Conservation (phyloP, 2,329 filamentous ascomycete genomes). For the Phialemonium atrogriseum region DNA sequence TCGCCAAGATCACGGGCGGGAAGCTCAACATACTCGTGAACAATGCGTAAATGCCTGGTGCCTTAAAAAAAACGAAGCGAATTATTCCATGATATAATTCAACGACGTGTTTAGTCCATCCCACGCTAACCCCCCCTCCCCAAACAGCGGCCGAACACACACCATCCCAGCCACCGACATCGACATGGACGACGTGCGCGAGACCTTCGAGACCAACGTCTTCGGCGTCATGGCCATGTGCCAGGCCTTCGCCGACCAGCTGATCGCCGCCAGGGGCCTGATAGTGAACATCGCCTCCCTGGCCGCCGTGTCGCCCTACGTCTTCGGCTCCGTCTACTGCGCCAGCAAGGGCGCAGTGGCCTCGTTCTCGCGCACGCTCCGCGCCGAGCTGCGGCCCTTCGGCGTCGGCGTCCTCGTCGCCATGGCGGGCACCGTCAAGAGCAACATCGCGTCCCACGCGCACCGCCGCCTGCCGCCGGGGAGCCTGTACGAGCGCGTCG, state of each 20-base stretch:
- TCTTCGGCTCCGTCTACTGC: constrained; percentile 45
- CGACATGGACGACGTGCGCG: constrained; percentile 41
- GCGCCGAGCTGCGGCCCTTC: constrained; percentile 44
- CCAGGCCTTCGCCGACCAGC: constrained; percentile 38
- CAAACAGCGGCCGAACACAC: constrained; percentile 38
- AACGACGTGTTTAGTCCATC: background rate
- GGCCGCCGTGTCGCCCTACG: constrained; percentile 40
- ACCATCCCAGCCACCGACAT: constrained; percentile 44
- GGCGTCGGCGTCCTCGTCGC: constrained; percentile 49
- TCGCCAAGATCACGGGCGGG: constrained; percentile 39
- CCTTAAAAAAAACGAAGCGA: no score
- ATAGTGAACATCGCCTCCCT: constrained; percentile 48
- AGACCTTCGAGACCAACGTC: constrained; percentile 48
- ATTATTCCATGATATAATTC: background rate
- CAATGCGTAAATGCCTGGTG: constrained; percentile 42
- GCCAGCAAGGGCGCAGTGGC: constrained; percentile 48
- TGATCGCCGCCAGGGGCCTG: constrained; percentile 41
- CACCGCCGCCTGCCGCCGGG: constrained; percentile 31
- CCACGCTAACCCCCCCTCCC: background rate
- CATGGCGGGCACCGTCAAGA: constrained; percentile 44
- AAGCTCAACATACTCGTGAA: constrained; percentile 51
- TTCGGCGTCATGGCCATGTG: constrained; percentile 50
- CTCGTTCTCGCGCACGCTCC: constrained; percentile 43
- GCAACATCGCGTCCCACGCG: constrained; percentile 36
- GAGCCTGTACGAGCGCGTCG: constrained; percentile 39